Evolutionary conservation across 179 eudicot genomes (phyloP), one percentile per base, ranked within the genome.

Genomic region (Carnegiea gigantea): DNA sequence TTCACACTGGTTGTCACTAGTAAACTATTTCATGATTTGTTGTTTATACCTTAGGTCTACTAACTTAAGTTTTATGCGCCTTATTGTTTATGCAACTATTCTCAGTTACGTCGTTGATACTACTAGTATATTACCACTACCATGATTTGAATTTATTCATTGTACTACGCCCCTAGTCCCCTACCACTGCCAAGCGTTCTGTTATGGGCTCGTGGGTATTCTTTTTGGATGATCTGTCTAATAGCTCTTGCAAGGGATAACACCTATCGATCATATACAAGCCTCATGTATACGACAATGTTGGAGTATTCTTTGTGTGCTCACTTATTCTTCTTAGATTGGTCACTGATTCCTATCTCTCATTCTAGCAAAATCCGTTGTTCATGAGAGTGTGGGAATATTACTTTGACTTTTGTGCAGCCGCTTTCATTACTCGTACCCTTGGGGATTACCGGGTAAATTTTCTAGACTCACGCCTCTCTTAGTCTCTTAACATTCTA

Each of bases 351-450:
- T 9, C 0, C 11, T 64, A 11, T 59, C 7, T 74, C 20, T 70
- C 70, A 76, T 62, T 67, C 4, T 87, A 95, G 99, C 77, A 82
- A 95, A 86, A 94, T 95, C 44, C 80, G 74, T 21, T 88, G 88
- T 96, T 96, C 87, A 88, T 94, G 76, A 85, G 97, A 30, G 93
- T 98, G 62, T 94, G 98, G 97, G 99, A 94, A 79, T 96, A 96
- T 62, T 96, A 92, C 79, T 96, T 94, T 76, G 97, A 92, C 82
- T 92, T 92, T 60, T 90, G 92, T 81, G 96, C 94, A 53, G 93
- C 99, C 30, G 97, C 97, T 67, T 92, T 92, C 80, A 92, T 90
- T 79, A 76, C 98, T 14, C 83, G 92, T 18, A 92, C 95, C 17
- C 86, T 92, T 12, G 97, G 94, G 33, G 83, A 89, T 75, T 94